Conservation (phyloP, 345 rosid species). For the Durio zibethinus region DNA sequence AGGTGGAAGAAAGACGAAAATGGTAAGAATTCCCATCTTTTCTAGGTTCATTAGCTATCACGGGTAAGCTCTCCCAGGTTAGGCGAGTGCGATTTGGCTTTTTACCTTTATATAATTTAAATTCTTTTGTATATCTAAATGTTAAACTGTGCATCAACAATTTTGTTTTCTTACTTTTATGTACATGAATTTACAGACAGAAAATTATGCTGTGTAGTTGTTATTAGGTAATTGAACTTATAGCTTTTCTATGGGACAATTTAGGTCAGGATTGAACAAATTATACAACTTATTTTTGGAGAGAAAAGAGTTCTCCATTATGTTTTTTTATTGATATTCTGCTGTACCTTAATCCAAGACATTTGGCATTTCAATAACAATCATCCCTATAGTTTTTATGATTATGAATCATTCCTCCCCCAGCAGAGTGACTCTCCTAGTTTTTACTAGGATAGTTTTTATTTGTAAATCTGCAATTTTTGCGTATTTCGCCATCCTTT, state of each 20-base stretch:
- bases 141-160: background rate
- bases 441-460: background rate
- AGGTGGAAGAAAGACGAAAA: background rate
- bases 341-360: constrained; percentile 6
- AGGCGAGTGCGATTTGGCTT: background rate
- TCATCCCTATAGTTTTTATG: constrained; percentile 2
- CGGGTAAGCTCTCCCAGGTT: background rate
- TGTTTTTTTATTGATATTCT: background rate
- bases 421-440: background rate
- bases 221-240: background rate
- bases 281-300: constrained; percentile 8
- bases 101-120: background rate
- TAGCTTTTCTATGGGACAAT: background rate
- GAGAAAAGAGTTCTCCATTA: background rate
- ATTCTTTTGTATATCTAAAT: constrained; percentile 3
- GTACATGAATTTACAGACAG: background rate
- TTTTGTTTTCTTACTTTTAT: background rate
- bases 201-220: background rate
- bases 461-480: constrained; percentile 45
- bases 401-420: background rate
- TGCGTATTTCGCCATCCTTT: constrained; percentile 53
- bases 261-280: background rate
- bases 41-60: background rate
- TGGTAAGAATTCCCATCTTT: background rate
- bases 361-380: background rate